Evolutionary conservation across 495 filamentous ascomycete species (phyloP), one percentile per base, ranked within the genome.

Genomic region (Podospora anserina): DNA sequence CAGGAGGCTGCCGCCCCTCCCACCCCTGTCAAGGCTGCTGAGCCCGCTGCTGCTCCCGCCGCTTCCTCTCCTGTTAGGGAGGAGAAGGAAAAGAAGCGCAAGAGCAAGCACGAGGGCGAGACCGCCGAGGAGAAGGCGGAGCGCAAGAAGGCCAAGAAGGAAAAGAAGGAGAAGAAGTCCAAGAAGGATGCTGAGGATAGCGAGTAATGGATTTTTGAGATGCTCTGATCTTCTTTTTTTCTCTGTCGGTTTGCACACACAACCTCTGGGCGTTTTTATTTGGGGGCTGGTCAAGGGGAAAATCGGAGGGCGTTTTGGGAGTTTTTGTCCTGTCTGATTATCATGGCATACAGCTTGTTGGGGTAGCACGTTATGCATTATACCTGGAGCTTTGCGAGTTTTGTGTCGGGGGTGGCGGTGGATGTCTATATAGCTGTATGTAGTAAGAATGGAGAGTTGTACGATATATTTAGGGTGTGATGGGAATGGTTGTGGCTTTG

Each of bases 61-160:
- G 82, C 85, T 68, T 79, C 77, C 30, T 74, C 78, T 4, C 81
- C 69, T 64, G 67, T 73, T 59, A 78, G 79, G 5, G 72, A 76
- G 68, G 93, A 93, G 84, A 93, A 93, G 83, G 88, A 91, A 71
- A 93, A 93, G 84, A 86, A 90, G 74, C 90, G 92, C 73, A 91
- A 93, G 5, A 90, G 87, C 54, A 86, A 90, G 74, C 90, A 92
- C 73, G 91, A 93, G 3, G 91, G 88, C 56, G 91, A 95, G 81
- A 92, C 92, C 3, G 78, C 89, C 27, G 90, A 91, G 72, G 89
- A 91, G 78, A 86, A 87, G 71, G 89, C 88, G 7, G 90, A 92
- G 79, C 85, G 88, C 71, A 93, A 92, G 83, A 84, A 84, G 69
- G 85, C 87, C 80, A 91, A 92, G 84, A 92, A 85, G 71, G 82